Evolutionary conservation across 1,139 yeast species (phyloP), one percentile per base, ranked within the genome.

Genomic region (Lodderomyces parapsilosis): DNA sequence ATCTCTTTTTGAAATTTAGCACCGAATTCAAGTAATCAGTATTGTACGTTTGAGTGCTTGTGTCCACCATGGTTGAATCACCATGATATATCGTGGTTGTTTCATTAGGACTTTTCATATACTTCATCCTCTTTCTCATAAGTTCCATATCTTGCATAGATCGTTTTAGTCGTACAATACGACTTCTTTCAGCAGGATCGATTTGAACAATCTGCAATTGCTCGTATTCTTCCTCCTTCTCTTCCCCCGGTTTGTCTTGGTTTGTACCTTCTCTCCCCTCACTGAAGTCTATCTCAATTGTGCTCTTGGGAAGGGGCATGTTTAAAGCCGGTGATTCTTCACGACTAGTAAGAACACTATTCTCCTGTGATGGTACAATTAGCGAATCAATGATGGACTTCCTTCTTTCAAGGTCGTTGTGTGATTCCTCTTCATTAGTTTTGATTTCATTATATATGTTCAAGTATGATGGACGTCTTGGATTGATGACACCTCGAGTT

Each of bases 161-260:
- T 45, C 60, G 60, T 44, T 72, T 73, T 43, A 72, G 53, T 48
- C 69, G 74, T 35, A 73, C 54, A 39, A 73, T 57, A 14, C 70
- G 72, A 49, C 72, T 69, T 36, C 78, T 58, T 50, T 73, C 78
- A 28, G 66, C 52, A 0, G 78, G 78, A 43, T 71, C 76, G 11
- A 37, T 25, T 23, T 41, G 38, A 23, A n/a, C 38, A 13, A 33
- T 33, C 15, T 18, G 25, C 25, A 20, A 19, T 11, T 19, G 24
- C 20, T 33, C 36, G n/a, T n/a, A 19, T 9, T 33, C 25, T 15
- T 19, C 36, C 13, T 20, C 36, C 8, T n/a, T 25, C 7, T 15
- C 14, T n/a, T n/a, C n/a, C n/a, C n/a, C n/a, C n/a, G n/a, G n/a
- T n/a, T n/a, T n/a, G 22, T 6, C 15, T 32, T 9, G 14, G 6